Base-by-base conservation (phyloP, 345 rosid species). In the Lumnitzera racemosa region DNA sequence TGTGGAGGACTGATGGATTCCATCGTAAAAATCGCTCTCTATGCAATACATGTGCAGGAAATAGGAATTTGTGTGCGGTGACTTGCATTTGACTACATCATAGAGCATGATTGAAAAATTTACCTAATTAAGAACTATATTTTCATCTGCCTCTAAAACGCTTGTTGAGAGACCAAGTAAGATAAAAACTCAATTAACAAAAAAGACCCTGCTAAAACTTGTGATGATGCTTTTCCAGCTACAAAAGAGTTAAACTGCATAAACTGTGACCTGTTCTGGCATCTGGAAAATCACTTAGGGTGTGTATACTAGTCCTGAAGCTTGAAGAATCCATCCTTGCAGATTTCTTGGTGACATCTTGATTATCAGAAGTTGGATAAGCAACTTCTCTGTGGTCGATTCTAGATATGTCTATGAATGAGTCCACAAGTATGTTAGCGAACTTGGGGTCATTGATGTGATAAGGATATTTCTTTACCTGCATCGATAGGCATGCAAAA, bases 381-480 rank as follows among this genome's bases (percentile, higher is more conserved):
- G 58, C 62, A 65, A 53, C 52, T 49, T 73, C 74, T 53, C 59
- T 14, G 7, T 55, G 50, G 64, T 66, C 75, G 57, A 69, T 67
- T 27, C 51, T 75, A 73, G 66, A 73, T 59, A 87, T 87, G 73
- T 83, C 91, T 55, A 87, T 62, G 70, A 85, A 92, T 53, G 92
- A 76, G 61, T 85, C 80, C 29, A 87, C 96, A 66, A 89, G 72
- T 50, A 83, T 87, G 68, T 85, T 74, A 41, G 88, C 98, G 75
- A 92, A 92, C 83, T 81, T 83, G 41, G 73, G 73, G 68, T 92
- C 98, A 70, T 92, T 92, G 80, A 92, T 74, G 71, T 92, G 84
- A 65, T 70, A 76, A 53, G 96, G 77, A 63, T 72, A 76, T 36
- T 67, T 71, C 69, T 81, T 83, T 47, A 92, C 85, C 96, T 92